These are phyloP conservation scores for Pythium myriotylum DNA, from an alignment of 352 stramenopile genomes.

Conservation along the genomic window DNA sequence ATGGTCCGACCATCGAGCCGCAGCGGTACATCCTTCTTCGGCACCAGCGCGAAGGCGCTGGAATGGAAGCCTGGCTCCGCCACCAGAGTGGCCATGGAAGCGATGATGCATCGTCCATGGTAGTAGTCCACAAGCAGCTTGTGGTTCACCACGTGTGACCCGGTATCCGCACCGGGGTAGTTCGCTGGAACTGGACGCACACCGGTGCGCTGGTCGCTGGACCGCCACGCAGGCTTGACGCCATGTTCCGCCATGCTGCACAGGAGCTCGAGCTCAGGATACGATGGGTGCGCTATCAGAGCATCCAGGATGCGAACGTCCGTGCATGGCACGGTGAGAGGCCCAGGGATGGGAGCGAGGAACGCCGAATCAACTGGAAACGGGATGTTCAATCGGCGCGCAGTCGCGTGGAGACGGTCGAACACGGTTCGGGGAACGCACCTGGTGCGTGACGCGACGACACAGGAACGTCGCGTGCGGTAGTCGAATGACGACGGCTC, in stretches of 20 bases:
- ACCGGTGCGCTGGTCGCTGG: not conserved
- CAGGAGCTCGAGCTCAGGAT: slow-evolving; percentile 15
- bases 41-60: slow-evolving; percentile 15
- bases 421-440: too few species aligned
- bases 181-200: slow-evolving; percentile 14
- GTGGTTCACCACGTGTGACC: slow-evolving; percentile 4
- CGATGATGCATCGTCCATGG: slow-evolving; percentile 15
- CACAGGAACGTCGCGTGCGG: too few species aligned
- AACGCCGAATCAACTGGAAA: not conserved
- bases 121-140: slow-evolving; percentile 19
- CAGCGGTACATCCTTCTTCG: slow-evolving; percentile 14
- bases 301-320: slow-evolving; percentile 19
- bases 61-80: slow-evolving; percentile 15
- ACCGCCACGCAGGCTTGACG: not conserved
- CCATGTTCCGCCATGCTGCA: slow-evolving; percentile 8
- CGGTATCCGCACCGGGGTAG: slow-evolving; percentile 10
- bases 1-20: slow-evolving; percentile 10
- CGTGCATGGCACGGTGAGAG: not conserved
- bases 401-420: too few species aligned
- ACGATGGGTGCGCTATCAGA: slow-evolving; percentile 4
- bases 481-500: too few species aligned
- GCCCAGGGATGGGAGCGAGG: not conserved
- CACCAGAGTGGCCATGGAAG: slow-evolving; percentile 19
- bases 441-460: too few species aligned
- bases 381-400: not conserved